Conservation (phyloP, 1,139 yeast genomes). For the Lodderomyces metapsilosis region DNA sequence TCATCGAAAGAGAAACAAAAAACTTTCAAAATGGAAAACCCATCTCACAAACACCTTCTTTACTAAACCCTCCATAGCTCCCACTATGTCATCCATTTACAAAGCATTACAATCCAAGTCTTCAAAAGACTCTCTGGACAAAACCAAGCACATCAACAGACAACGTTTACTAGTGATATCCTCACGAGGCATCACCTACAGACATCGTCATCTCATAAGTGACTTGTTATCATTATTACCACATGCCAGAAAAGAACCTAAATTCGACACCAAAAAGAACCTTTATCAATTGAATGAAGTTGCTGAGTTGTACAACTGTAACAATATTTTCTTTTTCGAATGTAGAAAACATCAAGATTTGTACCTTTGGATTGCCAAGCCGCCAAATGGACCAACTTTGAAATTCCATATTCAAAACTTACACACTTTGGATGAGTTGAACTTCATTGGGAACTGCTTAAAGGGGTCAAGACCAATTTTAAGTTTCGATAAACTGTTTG, state of each 20-base stretch:
- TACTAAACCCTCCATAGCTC: no score
- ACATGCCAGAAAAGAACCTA: constrained; percentile 95
- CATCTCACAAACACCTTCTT: no score
- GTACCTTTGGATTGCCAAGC: constrained; percentile 91
- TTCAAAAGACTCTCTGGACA: constrained; percentile 44
- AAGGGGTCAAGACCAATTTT: constrained; percentile 96
- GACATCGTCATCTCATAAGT: constrained; percentile 91
- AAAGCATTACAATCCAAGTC: constrained; percentile 62
- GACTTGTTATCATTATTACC: constrained; percentile 83
- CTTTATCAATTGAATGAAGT: constrained; percentile 87
- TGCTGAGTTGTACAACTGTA: constrained; percentile 96
- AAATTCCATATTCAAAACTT: constrained; percentile 92
- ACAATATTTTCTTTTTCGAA: constrained; percentile 90
- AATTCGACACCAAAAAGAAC: constrained; percentile 89
- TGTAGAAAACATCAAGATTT: constrained; percentile 96
- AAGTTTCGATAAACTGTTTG: constrained; percentile 80
- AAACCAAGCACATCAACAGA: constrained; percentile 61
- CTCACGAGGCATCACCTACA: constrained; percentile 89
- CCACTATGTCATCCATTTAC: constrained; percentile 59
- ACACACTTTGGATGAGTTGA: constrained; percentile 94
- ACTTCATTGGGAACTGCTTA: constrained; percentile 93
- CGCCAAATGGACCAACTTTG: constrained; percentile 97
- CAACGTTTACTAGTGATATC: constrained; percentile 85
- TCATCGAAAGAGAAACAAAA: neutral
- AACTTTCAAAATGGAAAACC: no score